A percentile compares a stretch with the other conserved stretches of the same genome.
phyloP scores from a whole-genome alignment of 2,329 filamentous ascomycete species.

The Xylariaceae sp. region DNA sequence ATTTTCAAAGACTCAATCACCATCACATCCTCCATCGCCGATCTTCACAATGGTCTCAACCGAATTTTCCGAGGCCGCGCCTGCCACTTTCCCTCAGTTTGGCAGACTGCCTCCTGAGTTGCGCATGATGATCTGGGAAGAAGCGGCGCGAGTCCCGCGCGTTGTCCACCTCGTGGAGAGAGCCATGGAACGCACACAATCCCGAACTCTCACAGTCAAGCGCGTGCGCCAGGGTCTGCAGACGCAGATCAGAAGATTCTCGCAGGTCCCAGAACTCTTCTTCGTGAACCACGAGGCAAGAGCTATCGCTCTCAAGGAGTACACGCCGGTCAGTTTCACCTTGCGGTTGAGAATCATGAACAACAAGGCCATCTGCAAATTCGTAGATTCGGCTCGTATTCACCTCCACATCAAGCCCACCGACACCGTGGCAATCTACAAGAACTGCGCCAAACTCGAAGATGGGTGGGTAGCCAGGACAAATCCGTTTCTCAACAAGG shows the following conservation, averaged over 20 bases:
- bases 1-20: too few species aligned
- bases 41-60: too few species aligned
- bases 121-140: neutral
- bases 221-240: too few species aligned
- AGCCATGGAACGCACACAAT: neutral
- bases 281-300: conserved; percentile 6
- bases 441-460: too few species aligned
- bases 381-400: too few species aligned
- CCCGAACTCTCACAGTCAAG: neutral
- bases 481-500: too few species aligned
- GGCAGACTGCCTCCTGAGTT: neutral
- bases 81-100: conserved; percentile 2
- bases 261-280: conserved; percentile 2
- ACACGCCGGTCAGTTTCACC: neutral
- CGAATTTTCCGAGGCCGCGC: neutral
- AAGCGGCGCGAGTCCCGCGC: neutral
- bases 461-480: too few species aligned
- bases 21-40: too few species aligned
- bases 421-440: too few species aligned
- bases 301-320: neutral
- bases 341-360: neutral
- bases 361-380: too few species aligned
- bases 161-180: neutral
- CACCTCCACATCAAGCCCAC: too few species aligned
- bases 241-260: neutral